A percentile compares a stretch with the other conserved stretches of the same genome.
Conservation (phyloP, 768 basidiomycete genomes). For the Termitomyces titanicus region DNA sequence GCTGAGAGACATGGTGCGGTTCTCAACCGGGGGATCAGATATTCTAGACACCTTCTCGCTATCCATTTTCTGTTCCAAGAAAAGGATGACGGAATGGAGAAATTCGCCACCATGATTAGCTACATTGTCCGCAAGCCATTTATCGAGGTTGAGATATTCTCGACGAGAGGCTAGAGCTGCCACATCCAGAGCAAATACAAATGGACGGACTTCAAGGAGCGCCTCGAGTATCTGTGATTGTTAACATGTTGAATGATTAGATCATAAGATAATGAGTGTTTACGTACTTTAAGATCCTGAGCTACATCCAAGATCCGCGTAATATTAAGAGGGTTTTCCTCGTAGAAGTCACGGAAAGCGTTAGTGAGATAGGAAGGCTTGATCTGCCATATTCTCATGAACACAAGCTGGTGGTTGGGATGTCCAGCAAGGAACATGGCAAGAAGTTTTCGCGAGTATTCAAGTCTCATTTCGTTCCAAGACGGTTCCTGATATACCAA, state of each 20-base stretch:
- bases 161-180: conserved; percentile 90
- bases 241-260: background rate
- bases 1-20: conserved; percentile 82
- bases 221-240: conserved; percentile 76
- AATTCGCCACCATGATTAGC: conserved; percentile 81
- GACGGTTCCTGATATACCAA: conserved; percentile 54
- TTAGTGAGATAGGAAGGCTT: conserved; percentile 82
- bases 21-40: conserved; percentile 75
- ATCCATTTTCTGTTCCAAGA: conserved; percentile 91
- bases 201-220: conserved; percentile 86
- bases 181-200: conserved; percentile 88
- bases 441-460: conserved; percentile 82
- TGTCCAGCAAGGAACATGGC: conserved; percentile 90
- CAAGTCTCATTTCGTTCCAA: conserved; percentile 87
- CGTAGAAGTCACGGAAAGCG: conserved; percentile 89
- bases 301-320: conserved; percentile 94
- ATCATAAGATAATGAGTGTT: background rate
- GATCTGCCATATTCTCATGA: conserved; percentile 94
- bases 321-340: conserved; percentile 89
- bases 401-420: conserved; percentile 94
- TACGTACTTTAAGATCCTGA: conserved; percentile 83
- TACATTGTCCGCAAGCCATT: conserved; percentile 92
- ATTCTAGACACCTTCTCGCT: conserved; percentile 75
- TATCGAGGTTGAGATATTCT: conserved; percentile 93
- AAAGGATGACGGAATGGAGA: conserved; percentile 80